These are phyloP conservation scores for Trapa incisa DNA, from an alignment of 345 rosid genomes.

Conservation along the genomic window DNA sequence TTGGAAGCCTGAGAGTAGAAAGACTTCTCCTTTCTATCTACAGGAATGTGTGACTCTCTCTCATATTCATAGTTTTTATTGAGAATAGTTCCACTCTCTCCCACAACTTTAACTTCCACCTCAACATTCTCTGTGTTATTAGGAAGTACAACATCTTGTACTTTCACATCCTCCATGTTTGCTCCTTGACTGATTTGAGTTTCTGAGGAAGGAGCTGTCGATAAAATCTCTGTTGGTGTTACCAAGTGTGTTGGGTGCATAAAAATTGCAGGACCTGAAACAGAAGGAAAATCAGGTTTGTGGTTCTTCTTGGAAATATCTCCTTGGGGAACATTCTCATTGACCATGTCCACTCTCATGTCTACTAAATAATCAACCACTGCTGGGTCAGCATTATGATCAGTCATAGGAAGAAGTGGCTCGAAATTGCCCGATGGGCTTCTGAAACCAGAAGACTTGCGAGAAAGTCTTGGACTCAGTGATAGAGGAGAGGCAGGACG, in stretches of 20 bases:
- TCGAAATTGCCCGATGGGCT: constrained; percentile 23
- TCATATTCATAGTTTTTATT: constrained; percentile 22
- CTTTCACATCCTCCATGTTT: constrained; percentile 26
- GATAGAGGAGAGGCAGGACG: constrained; percentile 25
- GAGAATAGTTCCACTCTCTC: constrained; percentile 27
- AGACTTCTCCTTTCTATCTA: constrained; percentile 41
- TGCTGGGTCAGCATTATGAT: constrained; percentile 28
- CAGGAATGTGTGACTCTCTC: constrained; percentile 19
- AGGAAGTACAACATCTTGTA: constrained; percentile 31
- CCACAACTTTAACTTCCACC: constrained; percentile 45
- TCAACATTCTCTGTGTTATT: constrained; percentile 28
- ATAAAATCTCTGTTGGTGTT: constrained; percentile 59
- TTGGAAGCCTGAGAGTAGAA: constrained; percentile 62
- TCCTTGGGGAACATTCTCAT: constrained; percentile 22
- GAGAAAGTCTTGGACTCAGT: constrained; percentile 32
- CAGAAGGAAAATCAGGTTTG: constrained; percentile 25
- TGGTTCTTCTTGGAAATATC: constrained; percentile 29
- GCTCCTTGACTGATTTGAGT: constrained; percentile 27
- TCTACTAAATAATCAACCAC: constrained; percentile 27
- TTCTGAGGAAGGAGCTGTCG: constrained; percentile 34
- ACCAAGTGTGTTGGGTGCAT: constrained; percentile 60
- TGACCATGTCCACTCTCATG: constrained; percentile 19
- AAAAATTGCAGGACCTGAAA: constrained; percentile 28
- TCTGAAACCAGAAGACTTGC: constrained; percentile 29
- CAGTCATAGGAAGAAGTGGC: constrained; percentile 17